Conservation (phyloP, 129 eudicot species). For the Pulicaria dysenterica region DNA sequence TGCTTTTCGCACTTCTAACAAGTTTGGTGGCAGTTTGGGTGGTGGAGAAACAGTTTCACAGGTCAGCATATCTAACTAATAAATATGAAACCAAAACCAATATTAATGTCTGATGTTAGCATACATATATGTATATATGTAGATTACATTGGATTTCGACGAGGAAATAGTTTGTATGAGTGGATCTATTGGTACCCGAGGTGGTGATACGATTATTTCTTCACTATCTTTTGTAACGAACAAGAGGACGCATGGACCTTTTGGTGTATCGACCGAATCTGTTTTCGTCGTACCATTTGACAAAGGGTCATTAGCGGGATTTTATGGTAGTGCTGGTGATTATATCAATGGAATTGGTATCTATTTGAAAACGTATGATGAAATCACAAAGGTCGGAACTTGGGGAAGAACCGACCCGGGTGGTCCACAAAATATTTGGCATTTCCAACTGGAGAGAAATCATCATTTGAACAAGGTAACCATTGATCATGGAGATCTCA, state of each 20-base stretch:
- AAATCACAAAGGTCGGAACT: constrained; percentile 14
- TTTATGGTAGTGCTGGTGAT: constrained; percentile 22
- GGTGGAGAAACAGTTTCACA: no score
- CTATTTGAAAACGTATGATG: neutral
- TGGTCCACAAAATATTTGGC: neutral
- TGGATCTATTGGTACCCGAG: neutral
- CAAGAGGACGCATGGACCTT: constrained; percentile 21
- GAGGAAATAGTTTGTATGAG: neutral
- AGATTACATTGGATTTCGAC: neutral
- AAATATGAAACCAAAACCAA: no score
- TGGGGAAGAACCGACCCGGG: neutral
- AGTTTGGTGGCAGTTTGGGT: no score
- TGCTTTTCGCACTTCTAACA: no score
- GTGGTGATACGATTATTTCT: constrained; percentile 3
- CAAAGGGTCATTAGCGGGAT: constrained; percentile 3
- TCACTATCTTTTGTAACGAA: constrained; percentile 7
- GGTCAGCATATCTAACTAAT: no score
- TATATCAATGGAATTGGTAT: constrained; percentile 23
- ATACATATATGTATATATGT: neutral
- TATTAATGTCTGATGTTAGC: no score
- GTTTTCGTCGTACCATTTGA: neutral
- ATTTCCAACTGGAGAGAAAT: constrained; percentile 1
- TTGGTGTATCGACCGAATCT: neutral
- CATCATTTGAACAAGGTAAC: constrained; percentile 26
- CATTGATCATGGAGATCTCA: constrained; percentile 11